Base-by-base conservation (phyloP, 2,329 filamentous ascomycete genomes). In the Huntiella decipiens region DNA sequence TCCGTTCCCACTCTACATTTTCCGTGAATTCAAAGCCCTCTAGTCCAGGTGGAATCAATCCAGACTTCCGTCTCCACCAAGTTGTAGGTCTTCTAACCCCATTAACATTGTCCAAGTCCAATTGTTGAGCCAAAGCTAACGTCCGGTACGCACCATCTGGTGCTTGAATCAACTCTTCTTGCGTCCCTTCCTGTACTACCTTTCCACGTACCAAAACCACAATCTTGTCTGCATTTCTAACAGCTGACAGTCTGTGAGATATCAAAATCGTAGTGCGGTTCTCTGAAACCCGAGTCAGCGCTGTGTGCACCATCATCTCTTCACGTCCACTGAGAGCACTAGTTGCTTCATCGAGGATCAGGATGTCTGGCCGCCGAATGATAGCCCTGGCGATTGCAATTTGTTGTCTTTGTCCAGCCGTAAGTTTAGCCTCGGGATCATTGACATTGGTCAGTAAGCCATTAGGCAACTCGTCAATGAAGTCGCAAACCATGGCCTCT, bases 271-370 rank as follows among this genome's bases (percentile, higher is more conserved):
- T 79, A 0, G 77, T 81, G 4, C 74, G 63, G 33, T 67, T 65
- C 37, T 63, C 58, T 0, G 71, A 70, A 0, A 74, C 63, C 11
- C 62, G 62, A 38, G 69, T 65, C 3, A 76, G 61, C 0, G 71
- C 71, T 16, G 63, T 57, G 51, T 76, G 71, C 1, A 77, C 71
- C 11, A 70, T 62, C 1, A 61, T 57, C 40, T 66, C 63, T 1
- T 63, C 58, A 12, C 63, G 57, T 1, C 59, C 56, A 42, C 64
- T 61, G 15, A 66, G 55, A 0, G 75, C 72, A 38, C 67, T 73
- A 0, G 77, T 82, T 1, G 77, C 77, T 57, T 82, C 77, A 49
- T 82, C 77, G 1, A 81, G 59, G 11, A 82, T 66, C 0, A 82
- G 62, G 28, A 82, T 72, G 38, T 60, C 60, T 2, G 63, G 62